Evolutionary conservation across 441 rosid species (phyloP).

Genomic region (Euphorbia neoarborescens): DNA sequence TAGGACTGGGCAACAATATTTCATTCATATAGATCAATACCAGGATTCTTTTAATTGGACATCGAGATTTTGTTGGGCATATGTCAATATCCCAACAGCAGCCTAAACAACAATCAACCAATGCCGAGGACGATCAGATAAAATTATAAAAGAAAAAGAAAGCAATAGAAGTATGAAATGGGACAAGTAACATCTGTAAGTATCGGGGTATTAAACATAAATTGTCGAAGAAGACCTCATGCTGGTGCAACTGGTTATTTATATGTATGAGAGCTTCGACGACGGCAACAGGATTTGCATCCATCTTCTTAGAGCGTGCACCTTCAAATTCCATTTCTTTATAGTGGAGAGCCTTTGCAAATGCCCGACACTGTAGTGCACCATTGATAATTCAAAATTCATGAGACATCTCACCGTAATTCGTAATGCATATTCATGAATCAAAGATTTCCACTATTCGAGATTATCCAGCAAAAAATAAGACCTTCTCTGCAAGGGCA

Average conservation of each 20-base stretch:
- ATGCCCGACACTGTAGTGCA: constrained; percentile 80
- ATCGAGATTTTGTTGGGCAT: constrained; percentile 81
- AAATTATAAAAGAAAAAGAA: not conserved
- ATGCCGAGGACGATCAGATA: constrained; percentile 6
- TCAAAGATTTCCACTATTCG: constrained; percentile 11
- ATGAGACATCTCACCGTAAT: constrained; percentile 3
- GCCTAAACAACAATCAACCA: constrained; percentile 50
- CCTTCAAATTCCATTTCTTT: constrained; percentile 99
- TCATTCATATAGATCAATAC: constrained; percentile 31
- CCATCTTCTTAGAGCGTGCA: constrained; percentile 81
- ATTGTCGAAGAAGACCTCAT: constrained; percentile 52
- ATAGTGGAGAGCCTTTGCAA: constrained; percentile 98
- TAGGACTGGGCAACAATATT: not conserved
- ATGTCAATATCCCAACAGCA: constrained; percentile 96
- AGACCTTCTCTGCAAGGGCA: constrained; percentile 99
- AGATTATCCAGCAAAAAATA: constrained; percentile 14
- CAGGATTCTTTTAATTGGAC: constrained; percentile 98
- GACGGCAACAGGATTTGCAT: constrained; percentile 94
- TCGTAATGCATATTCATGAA: constrained; percentile 8
- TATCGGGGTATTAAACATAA: not conserved
- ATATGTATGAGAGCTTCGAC: constrained; percentile 98
- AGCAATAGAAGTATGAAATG: constrained; percentile 7
- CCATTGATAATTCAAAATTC: constrained; percentile 7
- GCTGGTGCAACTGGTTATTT: constrained; percentile 97
- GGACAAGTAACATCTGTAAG: constrained; percentile 6